A percentile compares a stretch with the other conserved stretches of the same genome.
Conservation (phyloP, 805 yeast genomes). For the Wickerhamiella domercqiae region DNA sequence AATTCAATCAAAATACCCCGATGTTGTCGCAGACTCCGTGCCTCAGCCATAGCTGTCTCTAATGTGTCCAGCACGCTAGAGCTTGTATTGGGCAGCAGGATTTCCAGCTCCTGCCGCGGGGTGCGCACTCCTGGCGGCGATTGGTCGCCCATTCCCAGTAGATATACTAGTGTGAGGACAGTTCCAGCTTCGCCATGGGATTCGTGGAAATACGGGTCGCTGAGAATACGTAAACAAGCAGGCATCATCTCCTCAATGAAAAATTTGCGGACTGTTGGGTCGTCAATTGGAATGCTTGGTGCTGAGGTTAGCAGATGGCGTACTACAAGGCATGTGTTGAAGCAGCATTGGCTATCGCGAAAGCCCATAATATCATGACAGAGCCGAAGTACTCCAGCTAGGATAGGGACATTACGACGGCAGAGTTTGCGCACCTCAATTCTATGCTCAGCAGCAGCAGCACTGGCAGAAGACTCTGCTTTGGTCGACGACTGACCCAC, state of each 20-base stretch:
- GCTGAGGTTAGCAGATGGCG: slow-evolving; percentile 41
- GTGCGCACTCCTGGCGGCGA: slow-evolving; percentile 28
- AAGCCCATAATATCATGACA: slow-evolving; percentile 64
- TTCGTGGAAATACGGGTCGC: slow-evolving; percentile 66
- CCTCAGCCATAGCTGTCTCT: slow-evolving; percentile 45
- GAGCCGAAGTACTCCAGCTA: slow-evolving; percentile 65
- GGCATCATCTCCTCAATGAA: slow-evolving; percentile 52
- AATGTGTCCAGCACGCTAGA: slow-evolving; percentile 43
- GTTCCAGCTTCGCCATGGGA: slow-evolving; percentile 88
- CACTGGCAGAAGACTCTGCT: slow-evolving; percentile 22
- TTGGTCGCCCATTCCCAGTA: slow-evolving; percentile 46
- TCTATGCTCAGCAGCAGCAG: slow-evolving; percentile 31
- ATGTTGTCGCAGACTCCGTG: slow-evolving; percentile 63
- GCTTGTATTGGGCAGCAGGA: slow-evolving; percentile 27
- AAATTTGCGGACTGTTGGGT: slow-evolving; percentile 60
- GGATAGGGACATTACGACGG: slow-evolving; percentile 43
- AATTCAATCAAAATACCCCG: slow-evolving; percentile 65
- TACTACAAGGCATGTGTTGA: slow-evolving; percentile 70
- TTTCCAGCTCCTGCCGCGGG: slow-evolving; percentile 48
- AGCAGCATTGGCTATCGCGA: slow-evolving; percentile 84
- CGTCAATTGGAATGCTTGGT: slow-evolving; percentile 49
- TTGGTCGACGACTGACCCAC: slow-evolving; percentile 59
- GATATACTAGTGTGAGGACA: slow-evolving; percentile 64
- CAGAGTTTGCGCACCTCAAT: slow-evolving; percentile 45
- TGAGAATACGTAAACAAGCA: slow-evolving; percentile 48